Evolutionary conservation across 257 asterid species (phyloP), one percentile per base, ranked within the genome.

Genomic region (Parsonsia alboflavescens): DNA sequence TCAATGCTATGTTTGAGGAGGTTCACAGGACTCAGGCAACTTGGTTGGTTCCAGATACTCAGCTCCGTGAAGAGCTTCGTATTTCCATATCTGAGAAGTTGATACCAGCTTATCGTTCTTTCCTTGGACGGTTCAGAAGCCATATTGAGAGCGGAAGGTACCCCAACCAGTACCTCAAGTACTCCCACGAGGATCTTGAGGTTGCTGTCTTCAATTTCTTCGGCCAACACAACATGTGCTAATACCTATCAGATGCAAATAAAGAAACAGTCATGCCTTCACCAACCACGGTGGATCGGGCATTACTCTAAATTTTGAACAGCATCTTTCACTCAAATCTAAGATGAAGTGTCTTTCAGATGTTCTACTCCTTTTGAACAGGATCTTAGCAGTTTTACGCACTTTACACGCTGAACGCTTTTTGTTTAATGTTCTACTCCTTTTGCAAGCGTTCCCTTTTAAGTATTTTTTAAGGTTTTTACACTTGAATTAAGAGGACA

Each of bases 111-210:
- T 93, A 93, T 75, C 80, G 96, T 52, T 89, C 96, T 2, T 93
- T 93, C 81, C 91, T 88, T 49, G 94, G 93, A 68, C 86, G 96
- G 72, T 91, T 81, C 81, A 87, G 96, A 85, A 86, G 86, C 70
- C 92, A 91, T 75, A 89, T 93, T 13, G 98, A 89, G 86, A 89
- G 93, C 67, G 97, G 93, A 76, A 87, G 86, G 82, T 96, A 93
- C 80, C 97, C 96, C 0, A 96, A 93, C 84, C 89, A 91, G 73
- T 93, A 91, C 82, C 91, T 93, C 82, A 93, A 90, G 77, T 93
- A 89, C 79, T 83, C 97, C 0, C 96, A 84, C 17, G 98, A 93
- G 83, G 97, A 93, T 75, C 93, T 93, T 68, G 97, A 93, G 90
- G 80, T 78, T 71, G 87, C 96, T 4, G 88, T 93, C 69, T 75